Conservation (phyloP, 306 rosid genomes). For the Alnus rubra region DNA sequence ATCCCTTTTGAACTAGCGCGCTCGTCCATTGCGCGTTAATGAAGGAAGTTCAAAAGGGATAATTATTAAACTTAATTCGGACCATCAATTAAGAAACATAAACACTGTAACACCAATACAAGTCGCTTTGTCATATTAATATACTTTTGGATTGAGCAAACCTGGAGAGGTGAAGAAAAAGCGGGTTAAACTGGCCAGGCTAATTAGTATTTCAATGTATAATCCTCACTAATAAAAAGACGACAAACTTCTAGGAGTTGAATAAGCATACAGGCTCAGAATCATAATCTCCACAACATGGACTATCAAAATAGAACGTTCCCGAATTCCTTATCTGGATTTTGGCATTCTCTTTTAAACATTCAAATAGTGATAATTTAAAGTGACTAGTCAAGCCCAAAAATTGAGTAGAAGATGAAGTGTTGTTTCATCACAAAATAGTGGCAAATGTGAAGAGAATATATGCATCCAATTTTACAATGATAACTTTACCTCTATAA, state of each 20-base stretch:
- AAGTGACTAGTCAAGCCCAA: not conserved
- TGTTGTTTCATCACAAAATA: slow-evolving; percentile 7
- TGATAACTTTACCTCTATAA: slow-evolving; percentile 63
- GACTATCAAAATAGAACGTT: slow-evolving; percentile 2
- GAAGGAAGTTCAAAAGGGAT: not conserved
- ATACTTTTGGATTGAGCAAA: not conserved
- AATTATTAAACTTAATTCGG: not conserved
- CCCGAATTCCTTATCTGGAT: not conserved
- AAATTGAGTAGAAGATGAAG: not conserved
- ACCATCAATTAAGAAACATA: not conserved
- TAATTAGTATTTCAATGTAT: not conserved
- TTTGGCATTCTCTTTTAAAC: slow-evolving; percentile 2
- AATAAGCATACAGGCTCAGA: not conserved
- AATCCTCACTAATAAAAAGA: not conserved
- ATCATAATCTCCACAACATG: slow-evolving; percentile 12
- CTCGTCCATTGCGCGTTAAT: too few species aligned
- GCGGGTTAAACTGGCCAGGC: not conserved
- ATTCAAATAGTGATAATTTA: not conserved
- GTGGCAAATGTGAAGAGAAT: not conserved
- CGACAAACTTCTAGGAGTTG: not conserved
- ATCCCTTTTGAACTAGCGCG: too few species aligned
- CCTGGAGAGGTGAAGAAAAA: not conserved
- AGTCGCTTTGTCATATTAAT: not conserved
- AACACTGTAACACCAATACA: not conserved
- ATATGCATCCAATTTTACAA: not conserved